Conservation (phyloP, 192 early-diverging fungal genomes). For the Ambispora gerdemannii region DNA sequence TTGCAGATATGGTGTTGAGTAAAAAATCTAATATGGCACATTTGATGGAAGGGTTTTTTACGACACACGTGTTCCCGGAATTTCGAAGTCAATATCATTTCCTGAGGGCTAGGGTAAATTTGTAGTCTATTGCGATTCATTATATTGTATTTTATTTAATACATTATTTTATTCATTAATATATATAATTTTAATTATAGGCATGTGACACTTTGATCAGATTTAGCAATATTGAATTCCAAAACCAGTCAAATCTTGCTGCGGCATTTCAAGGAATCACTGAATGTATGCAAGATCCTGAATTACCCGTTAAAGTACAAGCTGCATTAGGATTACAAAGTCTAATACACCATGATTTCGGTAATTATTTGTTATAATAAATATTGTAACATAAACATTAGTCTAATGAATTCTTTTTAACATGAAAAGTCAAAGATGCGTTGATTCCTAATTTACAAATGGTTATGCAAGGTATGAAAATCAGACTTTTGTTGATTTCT, state of each 20-base stretch:
- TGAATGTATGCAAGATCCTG: constrained; percentile 66
- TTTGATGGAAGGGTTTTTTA: constrained; percentile 83
- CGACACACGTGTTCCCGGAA: constrained; percentile 85
- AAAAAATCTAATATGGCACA: constrained; percentile 53
- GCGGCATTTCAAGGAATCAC: constrained; percentile 51
- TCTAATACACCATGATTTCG: constrained; percentile 70
- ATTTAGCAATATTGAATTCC: constrained; percentile 63
- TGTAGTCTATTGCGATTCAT: constrained; percentile 43
- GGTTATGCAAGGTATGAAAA: constrained; percentile 79
- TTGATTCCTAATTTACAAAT: constrained; percentile 77
- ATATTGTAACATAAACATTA: no score
- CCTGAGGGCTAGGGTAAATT: constrained; percentile 74
- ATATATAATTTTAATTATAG: constrained; percentile 28
- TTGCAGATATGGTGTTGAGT: constrained; percentile 67
- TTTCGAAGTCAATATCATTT: constrained; percentile 80
- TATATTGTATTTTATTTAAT: constrained; percentile 4
- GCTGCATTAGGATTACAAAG: constrained; percentile 79
- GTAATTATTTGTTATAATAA: constrained; percentile 32
- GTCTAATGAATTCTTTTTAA: neutral
- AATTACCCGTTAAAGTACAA: constrained; percentile 85
- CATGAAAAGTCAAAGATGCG: constrained; percentile 53
- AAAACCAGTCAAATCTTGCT: constrained; percentile 51
- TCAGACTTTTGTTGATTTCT: no score
- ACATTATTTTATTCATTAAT: neutral
- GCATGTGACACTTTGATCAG: constrained; percentile 51